Conservation (phyloP, 805 yeast species). For the Yarrowia osloensis region DNA sequence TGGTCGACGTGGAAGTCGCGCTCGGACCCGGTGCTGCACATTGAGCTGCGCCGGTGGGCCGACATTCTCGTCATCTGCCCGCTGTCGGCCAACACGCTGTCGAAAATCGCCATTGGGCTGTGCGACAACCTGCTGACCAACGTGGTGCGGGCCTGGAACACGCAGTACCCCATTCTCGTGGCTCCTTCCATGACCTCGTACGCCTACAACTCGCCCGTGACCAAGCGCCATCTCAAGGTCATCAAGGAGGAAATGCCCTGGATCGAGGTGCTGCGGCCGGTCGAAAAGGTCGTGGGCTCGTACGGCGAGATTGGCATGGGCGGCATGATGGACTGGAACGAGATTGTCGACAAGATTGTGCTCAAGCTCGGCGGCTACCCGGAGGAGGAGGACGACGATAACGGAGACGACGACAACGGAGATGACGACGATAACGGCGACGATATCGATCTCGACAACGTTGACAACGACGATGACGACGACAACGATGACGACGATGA, state of each 20-base stretch:
- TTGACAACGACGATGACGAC: constrained; percentile 39
- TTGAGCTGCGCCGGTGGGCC: constrained; percentile 95
- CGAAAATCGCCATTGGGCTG: constrained; percentile 85
- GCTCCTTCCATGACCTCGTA: constrained; percentile 97
- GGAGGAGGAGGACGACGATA: constrained; percentile 54
- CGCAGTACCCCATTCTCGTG: constrained; percentile 79
- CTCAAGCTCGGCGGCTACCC: constrained; percentile 67
- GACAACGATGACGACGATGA: constrained; percentile 40
- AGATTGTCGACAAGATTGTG: constrained; percentile 82
- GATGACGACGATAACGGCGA: constrained; percentile 47
- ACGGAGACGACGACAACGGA: constrained; percentile 50
- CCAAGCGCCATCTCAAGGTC: constrained; percentile 75
- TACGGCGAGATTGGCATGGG: constrained; percentile 99
- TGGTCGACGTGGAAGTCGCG: constrained; percentile 86
- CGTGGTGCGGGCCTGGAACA: constrained; percentile 94
- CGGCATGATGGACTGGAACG: constrained; percentile 98
- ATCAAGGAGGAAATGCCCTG: constrained; percentile 91
- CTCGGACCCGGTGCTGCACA: constrained; percentile 90
- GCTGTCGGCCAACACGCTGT: constrained; percentile 85
- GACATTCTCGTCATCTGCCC: constrained; percentile 94
- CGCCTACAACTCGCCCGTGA: constrained; percentile 85
- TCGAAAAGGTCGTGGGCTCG: constrained; percentile 87
- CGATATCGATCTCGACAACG: constrained; percentile 43
- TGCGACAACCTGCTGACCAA: constrained; percentile 91
- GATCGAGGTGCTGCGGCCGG: constrained; percentile 91